Base-by-base conservation (phyloP, 2,329 filamentous ascomycete species). In the Cordyceps militaris region DNA sequence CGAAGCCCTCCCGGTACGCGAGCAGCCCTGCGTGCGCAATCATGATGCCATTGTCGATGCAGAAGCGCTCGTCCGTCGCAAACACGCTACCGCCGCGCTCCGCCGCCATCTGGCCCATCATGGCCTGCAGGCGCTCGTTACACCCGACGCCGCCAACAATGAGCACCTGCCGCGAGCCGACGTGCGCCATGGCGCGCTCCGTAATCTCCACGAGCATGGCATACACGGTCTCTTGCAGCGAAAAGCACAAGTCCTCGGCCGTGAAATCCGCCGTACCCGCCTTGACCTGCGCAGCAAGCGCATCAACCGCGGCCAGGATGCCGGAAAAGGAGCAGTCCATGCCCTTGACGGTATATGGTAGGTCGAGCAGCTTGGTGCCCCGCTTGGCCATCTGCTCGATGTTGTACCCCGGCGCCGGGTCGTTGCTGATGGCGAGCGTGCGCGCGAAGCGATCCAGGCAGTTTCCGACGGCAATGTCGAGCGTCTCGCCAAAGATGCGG, bases 1-100 rank as follows among this genome's bases (percentile, higher is more conserved):
- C 79, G 68, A 91, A 91, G 1, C 93, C 93, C 16, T 85, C 92
- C 71, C 86, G 79, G 70, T 88, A 94, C 1, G 92, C 92, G 66
- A 97, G 71, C 65, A 99, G 73, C 2, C 94, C 94, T 2, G 94
- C 94, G 71, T 99, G 93, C 1, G 94, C 94, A 75, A 99, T 99
- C 94, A 99, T 99, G 69, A 99, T 97, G 50, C 94, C 94, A 67
- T 99, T 99, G 73, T 99, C 94, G 65, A 99, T 99, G 71, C 94
- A 99, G 71, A 96, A 99, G 47, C 94, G 81, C 77, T 99, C 94
- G 70, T 99, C 94, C 0, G 93, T 97, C 24, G 94, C 92, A 74
- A 89, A 97, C 3, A 97, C 90, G 66, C 85, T 92, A 4, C 94
- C 94, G 55, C 91, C 90, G 38, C 94, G 79, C 71, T 96, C 92